Evolutionary conservation across 1,284 basidiomycete species (phyloP).

Genomic region (Sanguinoderma infundibulare): DNA sequence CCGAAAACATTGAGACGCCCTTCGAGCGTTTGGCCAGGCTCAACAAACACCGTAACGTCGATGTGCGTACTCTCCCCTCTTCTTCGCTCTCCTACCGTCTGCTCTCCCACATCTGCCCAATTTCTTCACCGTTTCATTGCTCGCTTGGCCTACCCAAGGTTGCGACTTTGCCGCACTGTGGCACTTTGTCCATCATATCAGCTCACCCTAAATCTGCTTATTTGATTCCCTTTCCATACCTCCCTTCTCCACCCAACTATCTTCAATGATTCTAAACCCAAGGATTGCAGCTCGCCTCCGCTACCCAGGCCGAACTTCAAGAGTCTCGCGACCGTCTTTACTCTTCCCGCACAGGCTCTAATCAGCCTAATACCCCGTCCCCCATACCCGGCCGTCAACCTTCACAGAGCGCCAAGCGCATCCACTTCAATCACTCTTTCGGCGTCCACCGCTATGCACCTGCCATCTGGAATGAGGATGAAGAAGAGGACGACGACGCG

Average conservation of each 20-base stretch:
- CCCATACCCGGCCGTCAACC: constrained; percentile 43
- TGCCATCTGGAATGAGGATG: constrained; percentile 81
- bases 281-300: constrained; percentile 63
- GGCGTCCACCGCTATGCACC: constrained; percentile 76
- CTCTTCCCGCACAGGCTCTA: constrained; percentile 51
- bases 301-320: constrained; percentile 69
- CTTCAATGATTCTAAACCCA: background rate
- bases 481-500: constrained; percentile 74
- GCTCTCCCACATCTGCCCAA: background rate
- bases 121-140: background rate
- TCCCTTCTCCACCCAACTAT: background rate
- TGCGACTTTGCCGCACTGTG: background rate
- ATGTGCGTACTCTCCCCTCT: constrained; percentile 59
- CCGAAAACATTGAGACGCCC: constrained; percentile 99
- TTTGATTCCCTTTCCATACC: background rate
- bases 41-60: constrained; percentile 98
- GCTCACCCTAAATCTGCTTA: no score
- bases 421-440: constrained; percentile 64
- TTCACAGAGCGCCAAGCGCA: constrained; percentile 39
- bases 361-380: constrained; percentile 47
- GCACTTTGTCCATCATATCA: no score
- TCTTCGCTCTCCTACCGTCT: background rate
- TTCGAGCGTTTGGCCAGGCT: constrained; percentile 94
- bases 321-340: constrained; percentile 55
- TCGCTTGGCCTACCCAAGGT: background rate